These are phyloP conservation scores for Backusella tarrabulga DNA, from an alignment of 192 early-diverging fungal genomes.

Conservation along the genomic window DNA sequence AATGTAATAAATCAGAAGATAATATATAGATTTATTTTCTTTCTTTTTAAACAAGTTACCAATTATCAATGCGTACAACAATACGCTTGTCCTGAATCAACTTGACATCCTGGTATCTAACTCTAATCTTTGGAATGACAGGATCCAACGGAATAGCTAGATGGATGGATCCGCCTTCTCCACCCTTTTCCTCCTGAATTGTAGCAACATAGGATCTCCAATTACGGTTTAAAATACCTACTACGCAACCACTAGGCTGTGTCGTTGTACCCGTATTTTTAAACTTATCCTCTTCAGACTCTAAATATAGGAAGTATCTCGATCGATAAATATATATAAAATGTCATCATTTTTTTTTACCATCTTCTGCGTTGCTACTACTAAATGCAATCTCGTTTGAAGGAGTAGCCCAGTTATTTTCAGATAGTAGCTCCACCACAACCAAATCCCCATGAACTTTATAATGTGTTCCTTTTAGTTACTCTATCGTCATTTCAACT, in stretches of 20 bases:
- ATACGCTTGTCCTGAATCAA: slow-evolving; percentile 61
- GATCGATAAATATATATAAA: not conserved
- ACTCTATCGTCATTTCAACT: not conserved
- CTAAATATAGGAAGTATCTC: not conserved
- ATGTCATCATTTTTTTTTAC: not conserved
- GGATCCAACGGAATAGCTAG: slow-evolving; percentile 67
- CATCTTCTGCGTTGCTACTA: slow-evolving; percentile 22
- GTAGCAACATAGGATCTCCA: slow-evolving; percentile 81
- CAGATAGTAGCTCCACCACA: slow-evolving; percentile 57
- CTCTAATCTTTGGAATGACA: slow-evolving; percentile 72
- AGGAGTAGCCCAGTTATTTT: slow-evolving; percentile 42
- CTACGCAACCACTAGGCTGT: slow-evolving; percentile 51
- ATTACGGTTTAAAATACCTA: slow-evolving; percentile 61
- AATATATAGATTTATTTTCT: not conserved
- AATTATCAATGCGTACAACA: slow-evolving; percentile 72
- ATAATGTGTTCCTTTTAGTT: not conserved
- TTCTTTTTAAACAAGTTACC: slow-evolving; percentile 31
- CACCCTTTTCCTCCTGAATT: slow-evolving; percentile 58
- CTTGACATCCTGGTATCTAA: slow-evolving; percentile 61
- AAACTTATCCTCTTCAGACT: slow-evolving; percentile 11
- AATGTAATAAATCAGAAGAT: not conserved
- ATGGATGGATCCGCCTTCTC: slow-evolving; percentile 52
- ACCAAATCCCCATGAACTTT: slow-evolving; percentile 64
- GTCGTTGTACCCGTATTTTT: not conserved
- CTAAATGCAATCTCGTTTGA: slow-evolving; percentile 45